Evolutionary conservation across 2,329 filamentous ascomycete species (phyloP).

Genomic region (Samsoniella hepiali): DNA sequence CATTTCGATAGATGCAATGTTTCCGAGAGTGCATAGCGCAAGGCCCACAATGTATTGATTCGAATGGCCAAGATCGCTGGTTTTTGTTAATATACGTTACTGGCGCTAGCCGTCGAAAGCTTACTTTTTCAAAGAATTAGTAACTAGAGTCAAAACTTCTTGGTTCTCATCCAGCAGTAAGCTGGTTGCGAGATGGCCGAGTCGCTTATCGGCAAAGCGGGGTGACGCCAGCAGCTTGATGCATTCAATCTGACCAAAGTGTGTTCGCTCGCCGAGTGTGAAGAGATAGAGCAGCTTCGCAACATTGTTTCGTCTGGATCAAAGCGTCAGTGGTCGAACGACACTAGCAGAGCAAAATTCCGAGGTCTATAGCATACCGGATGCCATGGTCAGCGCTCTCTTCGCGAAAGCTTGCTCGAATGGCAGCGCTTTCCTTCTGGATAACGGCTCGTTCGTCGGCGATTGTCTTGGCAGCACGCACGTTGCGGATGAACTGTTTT

Average conservation of each 20-base stretch:
- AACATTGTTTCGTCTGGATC: conserved; percentile 90
- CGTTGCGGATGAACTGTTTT: conserved; percentile 99
- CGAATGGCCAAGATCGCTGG: conserved; percentile 88
- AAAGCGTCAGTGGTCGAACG: background rate
- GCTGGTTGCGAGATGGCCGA: conserved; percentile 96
- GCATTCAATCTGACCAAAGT: conserved; percentile 99
- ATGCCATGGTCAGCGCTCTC: conserved; percentile 90
- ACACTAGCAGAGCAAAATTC: background rate
- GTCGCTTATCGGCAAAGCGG: conserved; percentile 93
- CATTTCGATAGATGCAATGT: conserved; percentile 98
- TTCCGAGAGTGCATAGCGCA: conserved; percentile 91
- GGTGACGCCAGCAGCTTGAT: conserved; percentile 95
- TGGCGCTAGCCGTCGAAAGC: conserved; percentile 23
- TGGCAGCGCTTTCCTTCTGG: conserved; percentile 97
- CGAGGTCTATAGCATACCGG: conserved; percentile 57
- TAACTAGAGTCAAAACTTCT: conserved; percentile 93
- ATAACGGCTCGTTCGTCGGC: conserved; percentile 98
- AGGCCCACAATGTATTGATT: conserved; percentile 99
- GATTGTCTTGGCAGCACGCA: conserved; percentile 97
- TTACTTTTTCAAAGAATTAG: conserved; percentile 96
- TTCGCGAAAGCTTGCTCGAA: conserved; percentile 94
- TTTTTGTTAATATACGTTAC: conserved; percentile 19
- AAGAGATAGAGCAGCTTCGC: conserved; percentile 98
- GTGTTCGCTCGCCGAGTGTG: conserved; percentile 92
- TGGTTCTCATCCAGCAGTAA: conserved; percentile 96